A percentile compares a stretch with the other conserved stretches of the same genome.
phyloP scores from a whole-genome alignment of 352 stramenopile genomes.

The Phytophthora pini region DNA sequence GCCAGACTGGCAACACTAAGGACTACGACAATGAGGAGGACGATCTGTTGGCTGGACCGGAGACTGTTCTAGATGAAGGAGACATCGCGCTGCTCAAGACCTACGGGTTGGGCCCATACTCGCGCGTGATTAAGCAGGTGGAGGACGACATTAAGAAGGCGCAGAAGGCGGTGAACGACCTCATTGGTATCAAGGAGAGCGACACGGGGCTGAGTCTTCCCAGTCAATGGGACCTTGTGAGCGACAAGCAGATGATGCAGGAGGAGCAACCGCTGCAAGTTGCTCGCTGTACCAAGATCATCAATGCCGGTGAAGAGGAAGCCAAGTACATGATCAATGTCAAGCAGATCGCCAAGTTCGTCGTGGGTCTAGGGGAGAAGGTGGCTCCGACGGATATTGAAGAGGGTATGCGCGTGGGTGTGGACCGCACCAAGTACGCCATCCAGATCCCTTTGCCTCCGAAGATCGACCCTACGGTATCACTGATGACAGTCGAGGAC shows the following conservation, averaged over 20 bases:
- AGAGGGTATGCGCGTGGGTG: slow-evolving; percentile 99
- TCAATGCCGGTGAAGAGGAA: slow-evolving; percentile 94
- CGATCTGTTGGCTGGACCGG: slow-evolving; percentile 76
- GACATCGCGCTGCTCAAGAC: slow-evolving; percentile 99
- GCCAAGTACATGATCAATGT: slow-evolving; percentile 99
- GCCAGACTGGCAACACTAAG: slow-evolving; percentile 96
- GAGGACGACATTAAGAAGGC: slow-evolving; percentile 99
- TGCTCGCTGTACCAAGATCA: slow-evolving; percentile 96
- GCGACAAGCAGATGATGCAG: slow-evolving; percentile 99
- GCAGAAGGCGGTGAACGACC: slow-evolving; percentile 92
- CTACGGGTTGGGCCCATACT: slow-evolving; percentile 98
- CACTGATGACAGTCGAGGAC: slow-evolving; percentile 97
- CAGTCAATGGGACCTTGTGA: slow-evolving; percentile 99
- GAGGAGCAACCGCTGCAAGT: slow-evolving; percentile 98
- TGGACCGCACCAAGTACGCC: slow-evolving; percentile 97
- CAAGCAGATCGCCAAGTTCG: slow-evolving; percentile 99
- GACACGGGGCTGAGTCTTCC: slow-evolving; percentile 98
- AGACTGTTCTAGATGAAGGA: slow-evolving; percentile 91
- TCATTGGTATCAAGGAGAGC: slow-evolving; percentile 98
- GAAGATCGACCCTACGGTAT: slow-evolving; percentile 99
- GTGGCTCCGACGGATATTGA: slow-evolving; percentile 99
- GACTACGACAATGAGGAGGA: slow-evolving; percentile 96
- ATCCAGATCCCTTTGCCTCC: slow-evolving; percentile 98
- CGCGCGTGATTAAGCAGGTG: slow-evolving; percentile 95
- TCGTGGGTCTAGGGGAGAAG: slow-evolving; percentile 98